Percentiles rank a stretch among this genome's conserved stretches.
Conservation (phyloP, 805 yeast genomes). For the Candida mattraensis region DNA sequence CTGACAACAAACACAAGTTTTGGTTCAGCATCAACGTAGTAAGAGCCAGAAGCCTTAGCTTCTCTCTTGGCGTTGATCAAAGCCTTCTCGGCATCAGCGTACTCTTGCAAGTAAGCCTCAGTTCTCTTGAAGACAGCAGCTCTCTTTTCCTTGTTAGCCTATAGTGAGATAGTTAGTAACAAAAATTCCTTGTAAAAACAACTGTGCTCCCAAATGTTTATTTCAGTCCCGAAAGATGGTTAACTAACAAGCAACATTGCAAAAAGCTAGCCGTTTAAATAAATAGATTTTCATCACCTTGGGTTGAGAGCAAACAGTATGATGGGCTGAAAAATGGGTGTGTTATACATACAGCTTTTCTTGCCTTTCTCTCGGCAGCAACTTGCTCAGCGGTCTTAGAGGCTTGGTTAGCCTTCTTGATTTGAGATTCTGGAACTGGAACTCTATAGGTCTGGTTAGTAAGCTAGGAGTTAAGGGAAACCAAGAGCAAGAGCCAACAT, state of each 20-base stretch:
- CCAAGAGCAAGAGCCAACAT: conserved; percentile 10
- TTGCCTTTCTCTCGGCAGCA: conserved; percentile 76
- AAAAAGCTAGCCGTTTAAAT: conserved; percentile 59
- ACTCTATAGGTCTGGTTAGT: conserved; percentile 37
- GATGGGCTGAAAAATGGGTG: conserved; percentile 37
- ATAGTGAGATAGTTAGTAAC: conserved; percentile 28
- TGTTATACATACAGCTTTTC: conserved; percentile 71
- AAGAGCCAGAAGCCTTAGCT: conserved; percentile 91
- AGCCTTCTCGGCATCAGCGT: conserved; percentile 89
- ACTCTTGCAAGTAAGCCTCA: conserved; percentile 95
- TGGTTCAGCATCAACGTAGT: conserved; percentile 93
- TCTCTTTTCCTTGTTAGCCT: conserved; percentile 49
- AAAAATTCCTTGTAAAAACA: conserved; percentile 1
- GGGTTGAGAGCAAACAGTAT: conserved; percentile 33
- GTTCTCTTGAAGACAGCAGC: conserved; percentile 75
- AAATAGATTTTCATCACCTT: conserved; percentile 48
- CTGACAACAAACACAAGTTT: conserved; percentile 94
- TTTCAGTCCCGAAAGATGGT: conserved; percentile 89
- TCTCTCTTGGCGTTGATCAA: conserved; percentile 84
- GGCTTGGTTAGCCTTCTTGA: conserved; percentile 78
- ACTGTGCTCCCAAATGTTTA: conserved; percentile 7
- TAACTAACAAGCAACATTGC: conserved; percentile 72
- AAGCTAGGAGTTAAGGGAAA: conserved; percentile 11
- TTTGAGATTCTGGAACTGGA: conserved; percentile 77
- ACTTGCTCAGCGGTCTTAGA: conserved; percentile 75